phyloP scores from a whole-genome alignment of 139 green algal species.

The Chlamydomonas sp. region DNA sequence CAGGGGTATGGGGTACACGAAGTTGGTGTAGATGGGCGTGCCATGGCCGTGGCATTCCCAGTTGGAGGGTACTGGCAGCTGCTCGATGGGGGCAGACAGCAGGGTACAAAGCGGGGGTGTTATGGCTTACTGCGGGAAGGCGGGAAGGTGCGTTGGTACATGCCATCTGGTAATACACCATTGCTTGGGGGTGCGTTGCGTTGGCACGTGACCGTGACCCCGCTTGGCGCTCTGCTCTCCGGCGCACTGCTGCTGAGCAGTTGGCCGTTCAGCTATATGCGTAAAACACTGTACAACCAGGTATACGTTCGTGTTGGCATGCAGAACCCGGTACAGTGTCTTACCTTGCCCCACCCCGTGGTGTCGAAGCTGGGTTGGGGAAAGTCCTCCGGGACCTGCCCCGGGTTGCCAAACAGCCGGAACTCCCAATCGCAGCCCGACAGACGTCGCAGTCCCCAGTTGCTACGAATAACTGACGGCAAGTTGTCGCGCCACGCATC shows the following conservation, averaged over 20 bases:
- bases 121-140: neutral
- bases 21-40: constrained; percentile 96
- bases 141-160: neutral
- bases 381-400: constrained; percentile 68
- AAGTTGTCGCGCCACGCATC: neutral
- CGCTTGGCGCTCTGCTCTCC: neutral
- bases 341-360: neutral
- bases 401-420: constrained; percentile 63
- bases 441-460: constrained; percentile 42
- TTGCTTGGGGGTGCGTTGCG: neutral
- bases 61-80: constrained; percentile 88
- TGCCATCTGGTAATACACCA: neutral
- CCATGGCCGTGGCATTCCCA: constrained; percentile 91
- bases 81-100: neutral
- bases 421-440: constrained; percentile 75
- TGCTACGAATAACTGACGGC: no score
- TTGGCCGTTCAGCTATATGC: no score
- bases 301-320: neutral
- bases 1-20: constrained; percentile 92
- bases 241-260: no score
- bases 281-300: neutral
- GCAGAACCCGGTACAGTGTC: neutral
- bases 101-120: neutral
- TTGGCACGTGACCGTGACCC: neutral
- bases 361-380: neutral